Evolutionary conservation across 768 basidiomycete genomes (phyloP), one percentile per base, ranked within the genome.

Genomic region (Tulasnella sp.): DNA sequence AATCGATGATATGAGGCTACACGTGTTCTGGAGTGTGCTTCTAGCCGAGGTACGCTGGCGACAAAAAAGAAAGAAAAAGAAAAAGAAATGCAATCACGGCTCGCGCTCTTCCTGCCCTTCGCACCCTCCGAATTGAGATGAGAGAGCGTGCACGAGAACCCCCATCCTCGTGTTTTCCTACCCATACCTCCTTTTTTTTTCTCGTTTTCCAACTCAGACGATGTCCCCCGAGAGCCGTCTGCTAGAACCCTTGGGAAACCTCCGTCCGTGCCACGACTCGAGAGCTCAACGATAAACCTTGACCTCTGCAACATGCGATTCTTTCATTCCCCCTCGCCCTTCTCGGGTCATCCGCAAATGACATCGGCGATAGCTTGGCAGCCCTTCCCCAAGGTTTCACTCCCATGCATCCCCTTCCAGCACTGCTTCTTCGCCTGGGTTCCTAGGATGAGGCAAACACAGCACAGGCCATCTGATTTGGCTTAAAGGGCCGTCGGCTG

Each of bases 401-500:
- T 64, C 60, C 60, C 60, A 64, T 64, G 60, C 24, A 64, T 12
- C 60, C 31, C 60, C 60, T 64, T 64, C 28, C 24, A 31, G 60
- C 24, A 64, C 60, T 22, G 48, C 48, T 50, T 50, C 60, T 64
- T 9, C n/a, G 9, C 20, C 54, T 64, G 60, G 60, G 60, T 50
- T 50, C 48, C 48, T 50, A 50, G 48, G 48, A 50, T 54, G 54
- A 54, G 24, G 24, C 54, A 54, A n/a, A 54, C 54, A 69, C 34
- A 69, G 64, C n/a, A 28, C 64, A 69, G 64, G 64, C n/a, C 64
- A 69, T 28, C 64, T 69, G 64, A 37, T 69, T 69, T 69, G 64
- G 31, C 18, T 69, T 69, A 69, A 37, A 69, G 64, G 31, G 64
- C 64, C 64, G 64, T 69, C 64, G 64, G 64, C 64, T 69, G 64